These are phyloP conservation scores for Acanthamoeba rhysodes DNA, from an alignment of 208 protist species.

Conservation along the genomic window DNA sequence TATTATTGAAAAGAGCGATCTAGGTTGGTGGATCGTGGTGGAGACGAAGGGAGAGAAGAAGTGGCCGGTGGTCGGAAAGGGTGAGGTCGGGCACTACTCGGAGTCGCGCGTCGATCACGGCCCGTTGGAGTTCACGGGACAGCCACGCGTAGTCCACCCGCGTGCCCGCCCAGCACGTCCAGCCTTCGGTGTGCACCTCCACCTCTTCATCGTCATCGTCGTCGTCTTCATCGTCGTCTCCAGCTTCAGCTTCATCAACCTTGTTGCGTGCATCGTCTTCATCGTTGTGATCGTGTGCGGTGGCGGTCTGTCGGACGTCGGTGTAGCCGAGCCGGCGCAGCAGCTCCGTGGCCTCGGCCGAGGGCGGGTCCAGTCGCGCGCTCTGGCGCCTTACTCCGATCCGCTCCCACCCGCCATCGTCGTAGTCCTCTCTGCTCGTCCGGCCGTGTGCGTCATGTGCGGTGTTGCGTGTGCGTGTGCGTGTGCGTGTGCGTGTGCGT, in stretches of 20 bases:
- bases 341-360: neutral
- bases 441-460: too few relatives aligned
- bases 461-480: neutral
- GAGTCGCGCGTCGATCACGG: neutral
- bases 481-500: neutral
- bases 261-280: neutral
- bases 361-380: neutral
- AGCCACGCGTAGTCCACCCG: slow-evolving; percentile 9
- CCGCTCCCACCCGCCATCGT: neutral
- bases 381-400: neutral
- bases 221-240: neutral
- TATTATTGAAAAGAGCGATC: too few relatives aligned
- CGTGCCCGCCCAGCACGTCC: neutral
- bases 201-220: neutral
- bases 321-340: neutral
- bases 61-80: neutral
- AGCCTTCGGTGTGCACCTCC: neutral
- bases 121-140: neutral
- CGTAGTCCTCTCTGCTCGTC: neutral
- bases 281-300: too few relatives aligned
- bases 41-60: neutral
- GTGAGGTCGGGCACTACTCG: neutral
- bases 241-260: neutral
- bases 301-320: neutral
- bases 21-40: too few relatives aligned